Percentiles rank a stretch among this genome's conserved stretches.
Evolutionary conservation across 2,329 filamentous ascomycete species (phyloP).

Genomic region (Aspergillus caelatus): DNA sequence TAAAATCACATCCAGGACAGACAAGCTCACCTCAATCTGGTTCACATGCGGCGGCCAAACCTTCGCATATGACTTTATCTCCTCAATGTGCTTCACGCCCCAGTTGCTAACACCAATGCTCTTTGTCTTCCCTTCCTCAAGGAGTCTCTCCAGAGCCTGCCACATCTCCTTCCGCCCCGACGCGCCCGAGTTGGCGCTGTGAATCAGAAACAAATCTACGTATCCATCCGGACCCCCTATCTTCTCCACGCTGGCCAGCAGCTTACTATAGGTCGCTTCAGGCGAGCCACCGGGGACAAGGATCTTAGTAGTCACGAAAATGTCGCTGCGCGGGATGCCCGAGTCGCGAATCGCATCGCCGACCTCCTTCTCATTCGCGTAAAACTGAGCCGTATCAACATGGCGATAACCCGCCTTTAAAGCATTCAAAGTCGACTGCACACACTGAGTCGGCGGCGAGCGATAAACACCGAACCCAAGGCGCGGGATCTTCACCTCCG

Average conservation of each 20-base stretch:
- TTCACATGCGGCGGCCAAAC: conserved; percentile 72
- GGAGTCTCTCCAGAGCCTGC: conserved; percentile 65
- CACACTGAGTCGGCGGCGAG: conserved; percentile 58
- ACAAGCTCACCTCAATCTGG: conserved; percentile 66
- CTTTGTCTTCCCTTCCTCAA: conserved; percentile 62
- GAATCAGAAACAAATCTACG: conserved; percentile 72
- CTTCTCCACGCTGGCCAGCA: conserved; percentile 65
- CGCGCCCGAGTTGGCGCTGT: conserved; percentile 61
- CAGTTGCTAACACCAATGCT: conserved; percentile 76
- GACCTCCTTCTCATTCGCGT: conserved; percentile 69
- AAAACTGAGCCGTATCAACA: conserved; percentile 67
- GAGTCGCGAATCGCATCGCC: conserved; percentile 64
- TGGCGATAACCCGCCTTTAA: conserved; percentile 56
- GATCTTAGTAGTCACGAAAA: conserved; percentile 75
- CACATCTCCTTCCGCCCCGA: conserved; percentile 64
- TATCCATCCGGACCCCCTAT: conserved; percentile 63
- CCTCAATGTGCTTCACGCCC: conserved; percentile 67
- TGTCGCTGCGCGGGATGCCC: conserved; percentile 53
- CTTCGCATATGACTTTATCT: conserved; percentile 67
- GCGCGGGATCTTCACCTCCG: conserved; percentile 59
- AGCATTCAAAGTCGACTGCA: conserved; percentile 61
- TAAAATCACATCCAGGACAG: too few species aligned
- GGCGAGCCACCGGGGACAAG: conserved; percentile 55
- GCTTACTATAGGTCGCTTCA: conserved; percentile 62
- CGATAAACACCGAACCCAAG: conserved; percentile 75